Evolutionary conservation across 2,329 filamentous ascomycete species (phyloP), one percentile per base, ranked within the genome.

Genomic region (Cadophora sp.): DNA sequence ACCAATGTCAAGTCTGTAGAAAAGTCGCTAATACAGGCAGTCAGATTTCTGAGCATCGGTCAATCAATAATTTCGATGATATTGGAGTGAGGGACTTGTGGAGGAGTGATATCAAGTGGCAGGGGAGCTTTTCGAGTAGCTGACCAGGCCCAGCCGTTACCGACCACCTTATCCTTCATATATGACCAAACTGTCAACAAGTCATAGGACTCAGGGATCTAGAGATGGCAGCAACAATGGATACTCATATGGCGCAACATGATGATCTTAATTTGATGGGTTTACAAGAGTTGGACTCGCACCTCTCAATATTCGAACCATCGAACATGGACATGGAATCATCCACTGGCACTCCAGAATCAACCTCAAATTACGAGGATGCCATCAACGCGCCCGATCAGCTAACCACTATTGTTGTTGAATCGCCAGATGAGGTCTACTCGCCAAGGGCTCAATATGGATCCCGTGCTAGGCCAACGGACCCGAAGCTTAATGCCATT

Each of bases 251-350:
- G 66, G 71, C 75, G 71, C 74, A 77, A 62, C 71, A 75, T 66
- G 76, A 77, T 70, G 77, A 78, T 74, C 70, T 78, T 66, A 74
- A 74, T 74, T 70, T 77, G 70, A 78, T 76, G 75, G 76, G 78
- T 39, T 70, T 76, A 58, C 74, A 78, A 73, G 76, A 78, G 71
- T 68, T 78, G 64, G 77, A 78, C 70, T 78, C 78, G 65, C 77
- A 79, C 68, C 72, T 79, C 43, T 74, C 76, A 63, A 76, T 77
- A 69, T 78, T 78, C 62, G 77, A 78, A 60, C 64, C 72, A 53
- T 69, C 75, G 48, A 70, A 72, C 66, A 66, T 65, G 43, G 68
- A 62, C 24, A 70, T 68, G 68, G 74, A 74, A 33, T 73, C 73
- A 56, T 75, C 74, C 43, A 73, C 74, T 50, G 61, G 61, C 24